phyloP scores from a whole-genome alignment of 2,329 filamentous ascomycete genomes.

The Zymoseptoria pseudotritici region DNA sequence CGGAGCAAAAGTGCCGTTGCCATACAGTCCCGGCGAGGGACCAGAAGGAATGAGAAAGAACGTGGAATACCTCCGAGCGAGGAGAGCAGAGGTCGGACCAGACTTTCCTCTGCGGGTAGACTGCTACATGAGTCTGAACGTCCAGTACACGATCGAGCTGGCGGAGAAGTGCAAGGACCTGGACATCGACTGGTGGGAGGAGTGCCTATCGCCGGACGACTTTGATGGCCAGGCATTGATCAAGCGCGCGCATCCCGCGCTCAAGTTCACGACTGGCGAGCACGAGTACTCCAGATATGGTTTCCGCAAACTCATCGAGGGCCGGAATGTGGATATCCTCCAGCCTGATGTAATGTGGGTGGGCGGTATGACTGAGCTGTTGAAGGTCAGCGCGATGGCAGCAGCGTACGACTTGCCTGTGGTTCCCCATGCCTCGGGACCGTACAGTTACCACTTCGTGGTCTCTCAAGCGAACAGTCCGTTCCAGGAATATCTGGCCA shows the following conservation, averaged over 20 bases:
- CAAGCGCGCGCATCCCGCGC: conserved; percentile 79
- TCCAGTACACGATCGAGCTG: conserved; percentile 85
- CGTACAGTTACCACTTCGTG: conserved; percentile 94
- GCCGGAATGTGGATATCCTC: conserved; percentile 85
- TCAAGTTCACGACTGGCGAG: conserved; percentile 94
- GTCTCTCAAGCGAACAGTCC: conserved; percentile 87
- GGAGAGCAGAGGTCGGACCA: conserved; percentile 75
- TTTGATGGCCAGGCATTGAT: conserved; percentile 83
- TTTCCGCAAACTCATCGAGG: conserved; percentile 89
- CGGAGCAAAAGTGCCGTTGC: conserved; percentile 82
- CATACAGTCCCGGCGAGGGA: conserved; percentile 84
- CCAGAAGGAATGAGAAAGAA: conserved; percentile 78
- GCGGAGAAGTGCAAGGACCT: conserved; percentile 76
- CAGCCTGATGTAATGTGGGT: conserved; percentile 98
- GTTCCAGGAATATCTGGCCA: conserved; percentile 93
- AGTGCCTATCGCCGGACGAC: conserved; percentile 85
- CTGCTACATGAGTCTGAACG: conserved; percentile 94
- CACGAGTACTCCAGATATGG: conserved; percentile 93
- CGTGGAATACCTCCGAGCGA: conserved; percentile 76
- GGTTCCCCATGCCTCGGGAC: conserved; percentile 87
- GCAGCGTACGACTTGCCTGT: conserved; percentile 91
- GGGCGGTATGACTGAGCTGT: conserved; percentile 82
- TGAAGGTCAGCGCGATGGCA: conserved; percentile 82
- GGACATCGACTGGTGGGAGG: conserved; percentile 96
- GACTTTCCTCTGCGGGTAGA: conserved; percentile 93